Evolutionary conservation across 163 green algal species (phyloP).

Genomic region (Scenedesmus sp.): DNA sequence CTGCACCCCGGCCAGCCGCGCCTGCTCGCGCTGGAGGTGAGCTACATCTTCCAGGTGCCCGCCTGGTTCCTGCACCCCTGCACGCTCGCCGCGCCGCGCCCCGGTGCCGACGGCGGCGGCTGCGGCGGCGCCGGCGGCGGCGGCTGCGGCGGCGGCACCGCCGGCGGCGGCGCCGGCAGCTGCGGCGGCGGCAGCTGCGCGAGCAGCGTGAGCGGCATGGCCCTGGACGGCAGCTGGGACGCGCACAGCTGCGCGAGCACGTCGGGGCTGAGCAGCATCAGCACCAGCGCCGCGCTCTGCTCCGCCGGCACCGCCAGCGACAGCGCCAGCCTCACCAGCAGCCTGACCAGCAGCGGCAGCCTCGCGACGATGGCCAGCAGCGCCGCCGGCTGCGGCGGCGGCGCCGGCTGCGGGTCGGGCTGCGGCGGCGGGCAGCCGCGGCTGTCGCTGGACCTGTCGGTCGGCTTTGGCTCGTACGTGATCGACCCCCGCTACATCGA

Average conservation of each 20-base stretch:
- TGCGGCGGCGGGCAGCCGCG: background rate
- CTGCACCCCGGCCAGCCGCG: conserved; percentile 29
- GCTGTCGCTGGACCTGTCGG: conserved; percentile 28
- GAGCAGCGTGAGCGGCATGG: conserved; percentile 32
- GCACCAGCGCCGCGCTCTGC: conserved; percentile 18
- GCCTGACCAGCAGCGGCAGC: conserved; percentile 21
- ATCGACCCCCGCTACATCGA: conserved; percentile 32
- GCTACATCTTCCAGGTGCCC: conserved; percentile 42
- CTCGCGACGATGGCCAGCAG: background rate
- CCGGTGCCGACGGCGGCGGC: background rate
- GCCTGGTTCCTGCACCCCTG: conserved; percentile 45
- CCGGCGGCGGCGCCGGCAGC: background rate
- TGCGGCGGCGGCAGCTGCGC: conserved; percentile 17
- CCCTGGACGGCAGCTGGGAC: conserved; percentile 14
- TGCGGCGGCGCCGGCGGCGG: conserved; percentile 6
- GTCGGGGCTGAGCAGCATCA: conserved; percentile 23
- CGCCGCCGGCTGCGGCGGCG: background rate
- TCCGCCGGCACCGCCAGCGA: conserved; percentile 11
- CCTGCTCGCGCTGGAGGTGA: conserved; percentile 36
- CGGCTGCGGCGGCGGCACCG: background rate
- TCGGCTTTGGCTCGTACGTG: conserved; percentile 40
- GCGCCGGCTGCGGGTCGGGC: conserved; percentile 18
- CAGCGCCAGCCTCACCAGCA: background rate
- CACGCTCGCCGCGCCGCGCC: conserved; percentile 24
- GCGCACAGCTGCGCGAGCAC: conserved; percentile 22